Conservation (phyloP, 345 rosid genomes). For the Rhizophora apiculata region DNA sequence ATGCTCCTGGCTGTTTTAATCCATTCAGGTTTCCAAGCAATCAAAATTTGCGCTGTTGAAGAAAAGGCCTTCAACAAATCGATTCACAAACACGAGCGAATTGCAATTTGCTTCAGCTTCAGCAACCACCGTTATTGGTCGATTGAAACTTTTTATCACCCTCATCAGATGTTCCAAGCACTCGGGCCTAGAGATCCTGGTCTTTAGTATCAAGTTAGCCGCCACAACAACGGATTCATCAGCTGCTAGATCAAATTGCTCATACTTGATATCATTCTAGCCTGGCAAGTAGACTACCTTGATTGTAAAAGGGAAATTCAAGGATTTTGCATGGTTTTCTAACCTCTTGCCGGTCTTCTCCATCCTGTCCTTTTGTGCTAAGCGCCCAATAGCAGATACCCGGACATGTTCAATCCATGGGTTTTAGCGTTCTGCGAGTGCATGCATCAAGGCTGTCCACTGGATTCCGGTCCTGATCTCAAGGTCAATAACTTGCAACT, state of each 20-base stretch:
- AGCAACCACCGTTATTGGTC: slow-evolving; percentile 36
- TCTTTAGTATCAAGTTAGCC: slow-evolving; percentile 29
- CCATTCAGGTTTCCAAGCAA: slow-evolving; percentile 40
- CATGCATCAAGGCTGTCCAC: slow-evolving; percentile 51
- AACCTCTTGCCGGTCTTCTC: slow-evolving; percentile 35
- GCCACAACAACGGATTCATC: slow-evolving; percentile 36
- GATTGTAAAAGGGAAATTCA: slow-evolving; percentile 43
- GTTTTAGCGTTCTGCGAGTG: slow-evolving; percentile 28
- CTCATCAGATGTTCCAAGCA: slow-evolving; percentile 39
- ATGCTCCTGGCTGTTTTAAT: slow-evolving; percentile 8
- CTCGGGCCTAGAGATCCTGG: slow-evolving; percentile 30
- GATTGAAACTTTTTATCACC: slow-evolving; percentile 39
- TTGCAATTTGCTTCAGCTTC: slow-evolving; percentile 56
- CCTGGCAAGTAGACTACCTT: slow-evolving; percentile 14
- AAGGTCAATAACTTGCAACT: slow-evolving; percentile 49
- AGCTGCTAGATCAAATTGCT: slow-evolving; percentile 27
- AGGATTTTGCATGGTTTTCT: slow-evolving; percentile 36
- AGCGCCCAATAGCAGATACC: slow-evolving; percentile 34
- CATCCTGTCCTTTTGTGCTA: slow-evolving; percentile 7
- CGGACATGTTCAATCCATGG: slow-evolving; percentile 32
- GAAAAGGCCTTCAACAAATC: slow-evolving; percentile 55
- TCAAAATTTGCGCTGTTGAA: slow-evolving; percentile 49
- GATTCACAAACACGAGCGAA: slow-evolving; percentile 41
- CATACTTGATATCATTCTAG: slow-evolving; percentile 34
- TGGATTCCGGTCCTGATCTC: slow-evolving; percentile 55